These are phyloP conservation scores for Lentinula aciculospora DNA, from an alignment of 768 basidiomycete genomes.

Conservation along the genomic window DNA sequence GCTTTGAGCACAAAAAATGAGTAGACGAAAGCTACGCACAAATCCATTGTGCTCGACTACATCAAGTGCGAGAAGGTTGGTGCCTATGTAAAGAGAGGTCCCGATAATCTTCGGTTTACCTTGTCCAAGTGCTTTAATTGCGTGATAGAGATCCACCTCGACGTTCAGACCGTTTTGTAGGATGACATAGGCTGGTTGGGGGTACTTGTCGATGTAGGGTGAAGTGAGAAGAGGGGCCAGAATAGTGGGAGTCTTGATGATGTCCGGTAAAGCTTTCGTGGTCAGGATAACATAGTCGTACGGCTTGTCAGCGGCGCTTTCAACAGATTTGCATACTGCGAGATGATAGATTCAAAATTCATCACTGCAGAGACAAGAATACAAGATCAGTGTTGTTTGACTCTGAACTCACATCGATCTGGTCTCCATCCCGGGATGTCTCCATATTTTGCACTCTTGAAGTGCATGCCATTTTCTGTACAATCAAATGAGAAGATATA, in stretches of 20 bases:
- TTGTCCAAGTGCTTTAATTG: conserved; percentile 33
- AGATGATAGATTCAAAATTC: no score
- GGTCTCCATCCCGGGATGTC: conserved; percentile 54
- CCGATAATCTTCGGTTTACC: conserved; percentile 48
- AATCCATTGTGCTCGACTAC: conserved; percentile 46
- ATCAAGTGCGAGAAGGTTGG: conserved; percentile 41
- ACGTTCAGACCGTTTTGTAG: conserved; percentile 72
- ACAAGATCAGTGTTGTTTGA: neutral
- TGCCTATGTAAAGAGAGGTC: conserved; percentile 48
- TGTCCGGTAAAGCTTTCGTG: conserved; percentile 70
- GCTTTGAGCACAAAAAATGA: neutral
- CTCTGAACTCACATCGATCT: conserved; percentile 45
- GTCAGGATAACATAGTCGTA: conserved; percentile 65
- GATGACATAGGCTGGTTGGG: conserved; percentile 56
- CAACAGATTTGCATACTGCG: conserved; percentile 52
- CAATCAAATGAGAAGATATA: neutral
- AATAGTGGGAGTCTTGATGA: conserved; percentile 48
- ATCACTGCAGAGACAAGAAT: neutral
- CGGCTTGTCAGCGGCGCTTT: conserved; percentile 50
- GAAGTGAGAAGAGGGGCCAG: conserved; percentile 49
- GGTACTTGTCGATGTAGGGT: conserved; percentile 36
- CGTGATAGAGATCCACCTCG: conserved; percentile 58
- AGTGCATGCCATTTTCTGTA: conserved; percentile 47
- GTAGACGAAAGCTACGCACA: conserved; percentile 28
- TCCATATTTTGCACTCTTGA: conserved; percentile 59